These are phyloP conservation scores for Cryptococcus amylolentus DNA, from an alignment of 1,284 basidiomycete species.

Conservation along the genomic window DNA sequence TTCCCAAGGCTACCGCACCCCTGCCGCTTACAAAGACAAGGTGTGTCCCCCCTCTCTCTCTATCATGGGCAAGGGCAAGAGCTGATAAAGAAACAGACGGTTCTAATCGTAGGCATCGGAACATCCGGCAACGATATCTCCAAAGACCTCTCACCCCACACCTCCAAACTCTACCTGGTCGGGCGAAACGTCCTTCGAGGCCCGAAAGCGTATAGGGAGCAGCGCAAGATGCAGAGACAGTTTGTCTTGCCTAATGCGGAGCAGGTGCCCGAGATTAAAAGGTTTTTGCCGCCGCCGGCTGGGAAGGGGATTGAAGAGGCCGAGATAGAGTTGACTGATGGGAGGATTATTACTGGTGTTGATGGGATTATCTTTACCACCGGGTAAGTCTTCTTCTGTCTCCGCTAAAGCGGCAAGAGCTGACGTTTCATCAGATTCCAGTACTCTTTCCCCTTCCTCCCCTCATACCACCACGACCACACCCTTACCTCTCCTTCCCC, in stretches of 20 bases:
- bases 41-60: conserved; percentile 9
- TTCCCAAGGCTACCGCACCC: conserved; percentile 53
- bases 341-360: conserved; percentile 49
- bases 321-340: conserved; percentile 50
- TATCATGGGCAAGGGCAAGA: not conserved
- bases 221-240: conserved; percentile 31
- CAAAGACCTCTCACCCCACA: conserved; percentile 41
- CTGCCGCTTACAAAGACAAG: conserved; percentile 47
- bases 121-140: conserved; percentile 54
- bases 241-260: conserved; percentile 41
- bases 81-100: conserved; percentile 34
- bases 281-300: conserved; percentile 28
- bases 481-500: conserved; percentile 22
- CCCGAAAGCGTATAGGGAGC: conserved; percentile 31
- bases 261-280: conserved; percentile 43
- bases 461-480: conserved; percentile 50
- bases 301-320: conserved; percentile 33
- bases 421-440: conserved; percentile 31
- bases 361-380: conserved; percentile 53
- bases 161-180: conserved; percentile 49
- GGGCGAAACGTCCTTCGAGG: conserved; percentile 35
- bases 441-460: conserved; percentile 55
- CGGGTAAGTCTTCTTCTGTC: conserved; percentile 42
- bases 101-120: conserved; percentile 55
- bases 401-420: not conserved